These are phyloP conservation scores for Botrytis pseudocinerea DNA, from an alignment of 2,329 filamentous ascomycete genomes.

Conservation along the genomic window DNA sequence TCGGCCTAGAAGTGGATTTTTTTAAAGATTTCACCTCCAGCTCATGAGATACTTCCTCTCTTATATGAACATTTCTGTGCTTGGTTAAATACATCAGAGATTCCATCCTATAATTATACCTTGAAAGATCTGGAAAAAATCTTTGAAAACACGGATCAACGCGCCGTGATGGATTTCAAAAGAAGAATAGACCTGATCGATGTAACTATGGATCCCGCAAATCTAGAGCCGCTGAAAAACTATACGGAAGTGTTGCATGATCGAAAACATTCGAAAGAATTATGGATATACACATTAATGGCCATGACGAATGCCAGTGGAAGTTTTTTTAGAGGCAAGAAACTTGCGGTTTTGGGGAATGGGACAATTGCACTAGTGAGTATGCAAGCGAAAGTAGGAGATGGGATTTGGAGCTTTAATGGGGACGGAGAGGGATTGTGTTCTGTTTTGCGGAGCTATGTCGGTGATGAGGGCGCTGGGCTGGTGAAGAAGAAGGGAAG, in stretches of 20 bases:
- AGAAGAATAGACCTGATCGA: too few species aligned
- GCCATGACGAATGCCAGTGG: neutral
- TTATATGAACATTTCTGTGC: neutral
- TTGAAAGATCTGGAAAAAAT: too few species aligned
- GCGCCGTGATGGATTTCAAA: rapidly evolving
- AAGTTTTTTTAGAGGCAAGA: neutral
- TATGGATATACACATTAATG: neutral
- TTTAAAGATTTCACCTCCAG: too few species aligned
- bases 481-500: neutral
- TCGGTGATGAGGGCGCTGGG: rapidly evolving
- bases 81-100: neutral
- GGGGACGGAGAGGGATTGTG: neutral
- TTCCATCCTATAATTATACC: neutral
- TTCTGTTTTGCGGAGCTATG: rapidly evolving
- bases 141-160: rapidly evolving
- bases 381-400: rapidly evolving
- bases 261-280: rapidly evolving
- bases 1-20: too few species aligned
- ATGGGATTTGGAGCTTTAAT: neutral
- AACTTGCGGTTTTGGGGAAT: neutral
- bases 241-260: neutral
- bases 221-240: rapidly evolving
- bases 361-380: neutral
- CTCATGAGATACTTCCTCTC: too few species aligned
- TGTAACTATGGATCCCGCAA: too few species aligned